Base-by-base conservation (phyloP, 2,329 filamentous ascomycete genomes). In the Polychaeton citri region DNA sequence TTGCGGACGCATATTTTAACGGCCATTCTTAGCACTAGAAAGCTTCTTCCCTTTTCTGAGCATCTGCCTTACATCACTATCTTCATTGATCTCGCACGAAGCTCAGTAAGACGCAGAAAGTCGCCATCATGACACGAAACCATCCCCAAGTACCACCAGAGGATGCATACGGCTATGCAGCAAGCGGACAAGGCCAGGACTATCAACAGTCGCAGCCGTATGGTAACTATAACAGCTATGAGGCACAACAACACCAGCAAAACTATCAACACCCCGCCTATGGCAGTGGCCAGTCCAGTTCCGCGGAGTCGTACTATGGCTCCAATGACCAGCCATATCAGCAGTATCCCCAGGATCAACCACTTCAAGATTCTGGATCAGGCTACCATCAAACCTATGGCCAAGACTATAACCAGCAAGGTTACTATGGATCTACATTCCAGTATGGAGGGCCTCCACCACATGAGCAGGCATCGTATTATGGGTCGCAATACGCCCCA, bases 261-360 rank as follows among this genome's bases (percentile, higher is more conserved):
- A 32, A 43, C 21, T 26, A 32, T 18, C 42, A 43, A 32, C 21
- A 34, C 2, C n/a, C n/a, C n/a, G n/a, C n/a, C n/a, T 44, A 33
- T 30, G 16, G 33, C 36, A 18, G 37, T 34, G 19, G 37, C 33
- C 33, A 13, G 41, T 13, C 33, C 33, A 12, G 30, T 13, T 38
- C 46, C n/a, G 46, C 49, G 2, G 47, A 53, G 31, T 40, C 40
- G 5, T 52, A 53, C 36, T 50, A 52, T 28, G 50, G 43, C 26
- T 36, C 42, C 34, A 52, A 52, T 33, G 44, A 53, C 21, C 45
- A 50, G 37, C 38, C 43, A 28, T 48, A 49, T 32, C 49, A 52
- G 40, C 46, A 47, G 20, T 49, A 52, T 32, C 44, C 45, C 3
- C 39, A 37, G n/a, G 34, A 39, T 15, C 36, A 39, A n/a, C 24